Percentiles rank a stretch among this genome's conserved stretches.
These are phyloP conservation scores for Boletus pseudo-olivaceus DNA, from an alignment of 768 basidiomycete genomes.

Conservation along the genomic window DNA sequence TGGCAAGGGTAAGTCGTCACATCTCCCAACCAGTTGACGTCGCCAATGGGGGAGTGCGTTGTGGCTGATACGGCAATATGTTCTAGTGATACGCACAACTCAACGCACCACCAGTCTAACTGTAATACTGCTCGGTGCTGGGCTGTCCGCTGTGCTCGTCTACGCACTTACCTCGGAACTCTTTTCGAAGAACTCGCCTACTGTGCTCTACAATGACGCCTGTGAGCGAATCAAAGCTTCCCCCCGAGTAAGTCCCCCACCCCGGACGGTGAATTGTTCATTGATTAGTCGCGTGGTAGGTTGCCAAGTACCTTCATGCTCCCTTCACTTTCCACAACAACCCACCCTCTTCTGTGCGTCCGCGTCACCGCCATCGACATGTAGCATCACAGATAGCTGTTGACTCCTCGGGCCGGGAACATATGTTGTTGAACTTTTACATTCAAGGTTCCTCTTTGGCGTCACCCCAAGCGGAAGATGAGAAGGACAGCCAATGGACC, in stretches of 20 bases:
- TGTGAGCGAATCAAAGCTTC: conserved; percentile 50
- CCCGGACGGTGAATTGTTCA: not conserved
- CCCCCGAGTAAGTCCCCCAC: conserved; percentile 34
- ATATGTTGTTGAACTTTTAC: conserved; percentile 83
- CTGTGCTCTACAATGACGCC: conserved; percentile 67
- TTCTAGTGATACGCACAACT: conserved; percentile 33
- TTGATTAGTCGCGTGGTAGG: conserved; percentile 36
- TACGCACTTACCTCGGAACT: conserved; percentile 82
- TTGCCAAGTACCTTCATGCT: conserved; percentile 63
- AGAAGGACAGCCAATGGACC: conserved; percentile 8
- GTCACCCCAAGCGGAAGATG: conserved; percentile 29
- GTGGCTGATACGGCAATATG: not conserved
- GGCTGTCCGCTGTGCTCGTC: conserved; percentile 65
- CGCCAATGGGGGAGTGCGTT: not conserved
- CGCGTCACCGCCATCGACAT: conserved; percentile 79
- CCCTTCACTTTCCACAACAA: conserved; percentile 79
- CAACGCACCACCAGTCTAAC: conserved; percentile 49
- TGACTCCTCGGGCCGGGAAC: conserved; percentile 72
- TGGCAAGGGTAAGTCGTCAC: conserved; percentile 61
- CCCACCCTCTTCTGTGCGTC: conserved; percentile 69
- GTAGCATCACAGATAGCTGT: conserved; percentile 74
- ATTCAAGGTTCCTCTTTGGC: conserved; percentile 53
- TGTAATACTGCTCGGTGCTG: conserved; percentile 72
- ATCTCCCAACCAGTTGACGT: not conserved
- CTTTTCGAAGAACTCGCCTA: conserved; percentile 86